These are phyloP conservation scores for Streptanthus diversifolius DNA, from an alignment of 345 rosid genomes.

Conservation along the genomic window DNA sequence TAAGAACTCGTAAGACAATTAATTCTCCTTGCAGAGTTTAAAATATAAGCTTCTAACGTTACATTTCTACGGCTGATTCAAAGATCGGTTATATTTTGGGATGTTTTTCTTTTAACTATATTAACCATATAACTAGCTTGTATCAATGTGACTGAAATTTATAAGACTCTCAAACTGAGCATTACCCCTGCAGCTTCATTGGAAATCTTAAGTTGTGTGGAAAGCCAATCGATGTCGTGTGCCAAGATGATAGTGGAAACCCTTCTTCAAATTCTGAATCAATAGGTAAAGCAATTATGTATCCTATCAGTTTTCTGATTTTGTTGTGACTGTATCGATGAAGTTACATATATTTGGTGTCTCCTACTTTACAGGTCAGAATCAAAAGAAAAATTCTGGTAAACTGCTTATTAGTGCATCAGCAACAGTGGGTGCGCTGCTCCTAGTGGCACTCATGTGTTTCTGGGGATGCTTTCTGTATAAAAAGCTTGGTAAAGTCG, in stretches of 20 bases:
- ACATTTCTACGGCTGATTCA: neutral
- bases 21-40: neutral
- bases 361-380: conserved; percentile 49
- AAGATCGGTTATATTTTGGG: neutral
- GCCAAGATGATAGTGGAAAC: conserved; percentile 57
- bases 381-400: conserved; percentile 78
- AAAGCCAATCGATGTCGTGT: conserved; percentile 56
- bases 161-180: conserved; percentile 13
- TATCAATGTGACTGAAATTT: neutral
- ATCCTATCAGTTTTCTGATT: neutral
- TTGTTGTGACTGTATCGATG: neutral
- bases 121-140: neutral
- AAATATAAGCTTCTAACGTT: neutral
- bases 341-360: conserved; percentile 18
- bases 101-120: neutral
- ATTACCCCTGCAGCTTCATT: conserved; percentile 49
- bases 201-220: conserved; percentile 89
- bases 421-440: conserved; percentile 92
- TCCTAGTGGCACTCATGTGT: conserved; percentile 97
- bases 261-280: conserved; percentile 41
- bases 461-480: conserved; percentile 99
- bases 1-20: conserved; percentile 63
- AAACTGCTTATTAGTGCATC: conserved; percentile 83
- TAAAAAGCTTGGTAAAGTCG: conserved; percentile 92
- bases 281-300: conserved; percentile 42